Conservation (phyloP, 2,329 filamentous ascomycete species). For the Talaromyces sp. region DNA sequence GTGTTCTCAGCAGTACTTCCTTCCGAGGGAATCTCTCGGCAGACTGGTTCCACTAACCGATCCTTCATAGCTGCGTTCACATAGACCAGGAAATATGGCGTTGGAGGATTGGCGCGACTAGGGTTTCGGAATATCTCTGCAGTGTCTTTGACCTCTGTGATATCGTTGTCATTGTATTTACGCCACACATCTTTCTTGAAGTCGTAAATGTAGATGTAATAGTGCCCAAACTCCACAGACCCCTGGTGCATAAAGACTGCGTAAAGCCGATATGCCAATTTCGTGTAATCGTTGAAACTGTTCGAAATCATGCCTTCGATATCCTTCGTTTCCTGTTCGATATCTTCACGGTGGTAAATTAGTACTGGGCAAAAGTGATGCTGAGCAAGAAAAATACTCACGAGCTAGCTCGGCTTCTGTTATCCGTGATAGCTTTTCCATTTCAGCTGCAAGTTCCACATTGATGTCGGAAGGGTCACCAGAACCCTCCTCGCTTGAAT, state of each 20-base stretch:
- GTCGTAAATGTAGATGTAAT: constrained; percentile 95
- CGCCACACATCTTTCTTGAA: constrained; percentile 79
- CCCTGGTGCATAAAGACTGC: constrained; percentile 87
- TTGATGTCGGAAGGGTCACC: constrained; percentile 43
- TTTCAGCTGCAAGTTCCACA: constrained; percentile 36
- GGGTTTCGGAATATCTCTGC: constrained; percentile 65
- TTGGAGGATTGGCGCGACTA: constrained; percentile 60
- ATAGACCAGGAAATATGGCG: constrained; percentile 80
- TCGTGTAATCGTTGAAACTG: constrained; percentile 62
- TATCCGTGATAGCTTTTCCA: constrained; percentile 46
- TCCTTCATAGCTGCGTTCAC: constrained; percentile 66
- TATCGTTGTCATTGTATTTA: constrained; percentile 86
- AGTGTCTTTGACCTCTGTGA: constrained; percentile 64
- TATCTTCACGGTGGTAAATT: constrained; percentile 20
- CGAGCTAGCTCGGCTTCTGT: constrained; percentile 48
- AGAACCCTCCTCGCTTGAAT: constrained; percentile 28
- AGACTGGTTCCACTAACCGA: constrained; percentile 57
- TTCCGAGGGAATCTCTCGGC: constrained; percentile 37
- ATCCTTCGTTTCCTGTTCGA: constrained; percentile 48
- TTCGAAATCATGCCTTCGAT: constrained; percentile 50
- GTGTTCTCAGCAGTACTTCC: not conserved
- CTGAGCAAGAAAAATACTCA: constrained; percentile 24
- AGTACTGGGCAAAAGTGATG: not conserved
- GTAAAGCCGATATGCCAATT: constrained; percentile 76
- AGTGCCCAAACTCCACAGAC: constrained; percentile 71